These are phyloP conservation scores for Xylogone sp. DNA, from an alignment of 2,329 filamentous ascomycete genomes.

Conservation along the genomic window DNA sequence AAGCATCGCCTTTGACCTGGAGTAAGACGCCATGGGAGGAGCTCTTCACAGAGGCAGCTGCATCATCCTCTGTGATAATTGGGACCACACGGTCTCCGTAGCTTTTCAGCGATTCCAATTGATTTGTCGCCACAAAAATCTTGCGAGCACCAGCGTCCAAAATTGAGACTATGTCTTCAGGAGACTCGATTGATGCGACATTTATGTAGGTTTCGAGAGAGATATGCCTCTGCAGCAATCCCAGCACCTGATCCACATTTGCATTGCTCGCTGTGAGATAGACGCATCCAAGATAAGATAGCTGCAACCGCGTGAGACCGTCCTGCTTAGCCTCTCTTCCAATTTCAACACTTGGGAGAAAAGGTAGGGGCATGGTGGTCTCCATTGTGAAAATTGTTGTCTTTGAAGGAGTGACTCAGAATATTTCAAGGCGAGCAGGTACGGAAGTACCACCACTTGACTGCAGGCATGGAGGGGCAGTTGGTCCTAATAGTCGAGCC, in stretches of 20 bases:
- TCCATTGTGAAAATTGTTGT: conserved; percentile 45
- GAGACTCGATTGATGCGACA: conserved; percentile 62
- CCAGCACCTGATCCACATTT: conserved; percentile 23
- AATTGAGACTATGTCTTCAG: conserved; percentile 72
- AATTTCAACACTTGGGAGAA: conserved; percentile 55
- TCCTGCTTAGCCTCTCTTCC: conserved; percentile 42
- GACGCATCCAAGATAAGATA: conserved; percentile 55
- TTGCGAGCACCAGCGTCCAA: conserved; percentile 82
- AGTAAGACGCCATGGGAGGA: conserved; percentile 29
- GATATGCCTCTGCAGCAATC: conserved; percentile 45
- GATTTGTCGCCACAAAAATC: conserved; percentile 73
- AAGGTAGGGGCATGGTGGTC: conserved; percentile 59
- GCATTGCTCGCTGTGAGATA: conserved; percentile 48
- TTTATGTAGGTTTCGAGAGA: conserved; percentile 70
- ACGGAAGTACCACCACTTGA: not conserved
- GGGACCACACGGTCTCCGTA: conserved; percentile 55
- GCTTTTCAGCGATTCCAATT: conserved; percentile 55
- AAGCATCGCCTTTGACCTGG: conserved; percentile 33
- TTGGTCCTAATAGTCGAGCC: no score
- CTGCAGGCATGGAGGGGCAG: conserved; percentile 19
- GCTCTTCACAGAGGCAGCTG: conserved; percentile 3
- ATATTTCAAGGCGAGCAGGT: conserved; percentile 6
- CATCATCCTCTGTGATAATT: conserved; percentile 24
- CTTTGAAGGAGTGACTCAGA: conserved; percentile 9
- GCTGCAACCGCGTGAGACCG: conserved; percentile 53